Base-by-base conservation (phyloP, 2,329 filamentous ascomycete species). In the Fusarium liriodendri region DNA sequence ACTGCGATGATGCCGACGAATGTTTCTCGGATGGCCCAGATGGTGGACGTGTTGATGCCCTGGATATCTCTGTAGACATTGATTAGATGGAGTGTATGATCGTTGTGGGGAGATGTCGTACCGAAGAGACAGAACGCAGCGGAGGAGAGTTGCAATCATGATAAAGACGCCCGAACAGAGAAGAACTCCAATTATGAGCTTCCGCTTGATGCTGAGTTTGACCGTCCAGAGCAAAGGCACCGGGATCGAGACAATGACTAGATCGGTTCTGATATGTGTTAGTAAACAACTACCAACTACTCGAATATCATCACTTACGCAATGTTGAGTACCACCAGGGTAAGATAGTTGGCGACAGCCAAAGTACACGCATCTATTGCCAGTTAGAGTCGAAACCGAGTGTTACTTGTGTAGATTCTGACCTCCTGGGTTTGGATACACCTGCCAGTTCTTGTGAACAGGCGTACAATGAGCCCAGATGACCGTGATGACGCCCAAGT, bases 101-200 rank as follows among this genome's bases (percentile, higher is more conserved):
- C 4, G 29, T 6, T 2, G 1, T 1, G 3, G 11, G 2, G 7
- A 22, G 22, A 3, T 7, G 13, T 18, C 58, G 18, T 67, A 73
- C 72, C 27, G 69, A 0, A 86, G 76, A 14, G 81, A 84, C 6
- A 84, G 70, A 38, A 84, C 69, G 63, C 83, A 85, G n/a, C 84
- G 83, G 38, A 86, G 77, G 0, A 86, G 69, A 1, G 84, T 82
- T 25, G 84, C 83, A 9, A 82, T 71, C 68, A 86, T 84, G 64
- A 85, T 81, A 67, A 86, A 86, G n/a, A 86, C 42, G 5, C 84
- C 84, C 4, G 84, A 83, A 60, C 82, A 86, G 13, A 86, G 82
- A 0, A 85, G 77, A 6, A 84, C 33, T 1, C 80, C 80, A 50
- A 85, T 82, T 18, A 83, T 74, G 4, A 85, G 20, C 73, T 86